Conservation (phyloP, 176 grass and related monocot genomes). For the Alopecurus myosuroides region DNA sequence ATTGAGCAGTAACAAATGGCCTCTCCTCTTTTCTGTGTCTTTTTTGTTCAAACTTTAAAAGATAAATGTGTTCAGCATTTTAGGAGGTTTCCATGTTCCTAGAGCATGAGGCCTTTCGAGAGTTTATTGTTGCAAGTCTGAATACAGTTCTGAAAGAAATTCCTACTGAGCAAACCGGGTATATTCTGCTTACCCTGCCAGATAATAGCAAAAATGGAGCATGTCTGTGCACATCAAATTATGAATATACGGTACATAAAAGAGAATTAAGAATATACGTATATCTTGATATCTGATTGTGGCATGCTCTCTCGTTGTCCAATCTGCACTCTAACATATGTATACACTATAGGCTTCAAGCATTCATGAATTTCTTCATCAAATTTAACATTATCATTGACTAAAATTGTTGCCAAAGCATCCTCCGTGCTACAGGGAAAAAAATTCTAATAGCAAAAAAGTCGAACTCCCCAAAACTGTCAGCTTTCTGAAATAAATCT, state of each 20-base stretch:
- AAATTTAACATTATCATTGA: constrained; percentile 30
- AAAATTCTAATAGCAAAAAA: constrained; percentile 22
- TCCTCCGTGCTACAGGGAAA: not conserved
- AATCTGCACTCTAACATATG: constrained; percentile 16
- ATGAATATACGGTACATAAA: not conserved
- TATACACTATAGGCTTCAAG: constrained; percentile 4
- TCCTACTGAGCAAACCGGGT: not conserved
- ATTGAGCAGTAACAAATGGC: not conserved
- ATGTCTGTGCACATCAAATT: not conserved
- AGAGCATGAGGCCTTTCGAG: not conserved
- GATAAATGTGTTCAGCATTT: not conserved
- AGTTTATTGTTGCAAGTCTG: not conserved
- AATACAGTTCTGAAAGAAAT: not conserved
- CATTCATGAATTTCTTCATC: constrained; percentile 21
- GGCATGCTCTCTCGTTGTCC: not conserved
- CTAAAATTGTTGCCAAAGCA: constrained; percentile 38
- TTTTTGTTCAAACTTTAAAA: not conserved
- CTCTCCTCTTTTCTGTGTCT: not conserved
- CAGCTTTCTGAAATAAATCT: constrained; percentile 22
- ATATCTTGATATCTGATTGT: not conserved
- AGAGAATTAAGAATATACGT: not conserved
- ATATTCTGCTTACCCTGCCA: not conserved
- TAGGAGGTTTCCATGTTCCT: not conserved
- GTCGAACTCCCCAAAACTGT: constrained; percentile 38
- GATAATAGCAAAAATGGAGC: not conserved